Evolutionary conservation across 768 basidiomycete genomes (phyloP), one percentile per base, ranked within the genome.

Genomic region (Mycena haematopus): DNA sequence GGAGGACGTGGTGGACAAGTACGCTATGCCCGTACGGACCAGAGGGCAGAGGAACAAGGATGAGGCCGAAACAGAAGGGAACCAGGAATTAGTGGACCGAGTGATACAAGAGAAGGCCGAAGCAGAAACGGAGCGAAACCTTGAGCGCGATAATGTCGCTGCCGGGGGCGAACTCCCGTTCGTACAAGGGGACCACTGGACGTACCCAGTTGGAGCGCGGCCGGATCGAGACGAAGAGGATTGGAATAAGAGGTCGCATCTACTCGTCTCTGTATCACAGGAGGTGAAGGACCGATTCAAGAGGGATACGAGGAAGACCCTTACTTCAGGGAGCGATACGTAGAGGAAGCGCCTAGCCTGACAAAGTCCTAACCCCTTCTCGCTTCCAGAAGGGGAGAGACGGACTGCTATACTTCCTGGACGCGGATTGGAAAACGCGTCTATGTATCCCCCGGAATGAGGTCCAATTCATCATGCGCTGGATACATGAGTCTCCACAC

Each of bases 381-480:
- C 29, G 29, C 29, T 31, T 31, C 29, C 29, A 31, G 9, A 31
- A 31, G 29, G 29, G 29, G 6, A 4, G 9, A 9, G 29, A 31
- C 29, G 29, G 29, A 9, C 13, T 40, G 15, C 38, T 40, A 11
- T 40, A 40, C 14, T 40, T 40, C 14, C 6, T 40, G 14, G 38
- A 40, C 14, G 38, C 38, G 15, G 38, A 40, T 40, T 40, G 38
- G 38, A 3, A 5, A 15, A 40, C 19, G 38, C 38, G 38, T 7
- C 5, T 40, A 5, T 40, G 38, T n/a, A n/a, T 40, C 4, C 38
- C 38, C 14, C 13, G 14, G 38, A 7, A 3, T 11, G 13, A 40
- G 19, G 38, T 40, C 6, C 4, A 40, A 4, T 40, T 4, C 6
- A n/a, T 40, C 38, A 7, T 40, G 76, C 44, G 70, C 73, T 31